phyloP scores from a whole-genome alignment of 768 basidiomycete species.

The Russula ochroleuca region DNA sequence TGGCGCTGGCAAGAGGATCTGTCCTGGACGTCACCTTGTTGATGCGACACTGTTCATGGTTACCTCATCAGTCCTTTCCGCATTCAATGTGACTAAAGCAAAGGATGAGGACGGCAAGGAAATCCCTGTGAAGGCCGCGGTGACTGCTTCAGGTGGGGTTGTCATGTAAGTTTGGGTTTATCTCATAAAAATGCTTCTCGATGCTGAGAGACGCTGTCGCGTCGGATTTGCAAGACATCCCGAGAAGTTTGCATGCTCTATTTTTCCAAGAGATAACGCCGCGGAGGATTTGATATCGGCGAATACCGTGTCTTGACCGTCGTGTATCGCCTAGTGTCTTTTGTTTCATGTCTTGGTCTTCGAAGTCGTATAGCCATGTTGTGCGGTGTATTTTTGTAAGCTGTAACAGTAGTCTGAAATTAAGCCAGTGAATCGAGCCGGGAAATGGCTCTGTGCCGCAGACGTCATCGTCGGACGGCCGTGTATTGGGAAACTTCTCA shows the following conservation, averaged over 20 bases:
- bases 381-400: too few relatives aligned
- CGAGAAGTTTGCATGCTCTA: constrained; percentile 12
- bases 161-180: not conserved
- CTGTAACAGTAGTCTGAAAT: too few relatives aligned
- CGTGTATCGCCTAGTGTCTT: not conserved
- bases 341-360: too few relatives aligned
- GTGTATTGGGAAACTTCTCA: too few relatives aligned
- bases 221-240: not conserved
- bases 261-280: constrained; percentile 9
- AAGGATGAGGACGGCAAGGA: constrained; percentile 17
- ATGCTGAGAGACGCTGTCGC: not conserved
- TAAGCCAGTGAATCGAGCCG: not conserved
- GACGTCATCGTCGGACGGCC: too few relatives aligned
- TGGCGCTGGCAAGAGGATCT: constrained; percentile 24
- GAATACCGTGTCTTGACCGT: not conserved
- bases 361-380: too few relatives aligned
- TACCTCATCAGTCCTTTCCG: constrained; percentile 13
- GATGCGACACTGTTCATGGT: constrained; percentile 26
- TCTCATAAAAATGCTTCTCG: too few relatives aligned
- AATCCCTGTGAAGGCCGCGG: not conserved
- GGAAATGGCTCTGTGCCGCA: too few relatives aligned
- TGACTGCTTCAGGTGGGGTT: not conserved
- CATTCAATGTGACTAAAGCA: constrained; percentile 20
- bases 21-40: constrained; percentile 28
- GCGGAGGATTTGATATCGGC: constrained; percentile 9